Percentiles rank a stretch among this genome's conserved stretches.
Evolutionary conservation across 805 yeast genomes (phyloP).

Genomic region (Starmerella apis): DNA sequence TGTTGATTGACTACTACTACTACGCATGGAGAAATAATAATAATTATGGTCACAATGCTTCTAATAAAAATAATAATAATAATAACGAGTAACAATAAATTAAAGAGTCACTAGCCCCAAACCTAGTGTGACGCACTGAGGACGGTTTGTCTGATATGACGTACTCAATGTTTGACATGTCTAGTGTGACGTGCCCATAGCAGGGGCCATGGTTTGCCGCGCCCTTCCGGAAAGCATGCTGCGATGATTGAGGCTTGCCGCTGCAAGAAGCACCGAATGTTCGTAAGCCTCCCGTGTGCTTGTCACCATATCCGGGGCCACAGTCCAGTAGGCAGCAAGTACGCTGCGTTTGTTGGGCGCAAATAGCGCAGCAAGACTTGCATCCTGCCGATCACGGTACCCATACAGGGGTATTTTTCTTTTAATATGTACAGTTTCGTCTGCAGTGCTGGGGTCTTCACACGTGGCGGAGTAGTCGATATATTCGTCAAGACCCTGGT

Average conservation of each 20-base stretch:
- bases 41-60: too few species aligned
- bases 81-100: too few species aligned
- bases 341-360: conserved; percentile 22
- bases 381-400: conserved; percentile 6
- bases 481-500: conserved; percentile 1
- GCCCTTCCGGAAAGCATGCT: conserved; percentile 30
- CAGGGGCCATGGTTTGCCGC: conserved; percentile 28
- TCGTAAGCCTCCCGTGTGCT: conserved; percentile 23
- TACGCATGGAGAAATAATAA: too few species aligned
- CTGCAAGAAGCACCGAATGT: conserved; percentile 25
- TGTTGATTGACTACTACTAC: too few species aligned
- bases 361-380: conserved; percentile 17
- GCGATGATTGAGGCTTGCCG: conserved; percentile 26
- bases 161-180: background rate
- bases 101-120: too few species aligned
- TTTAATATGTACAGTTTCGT: background rate
- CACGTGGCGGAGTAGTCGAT: conserved; percentile 4
- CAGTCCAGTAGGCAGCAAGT: conserved; percentile 26
- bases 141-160: too few species aligned
- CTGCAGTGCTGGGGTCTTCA: background rate
- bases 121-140: too few species aligned
- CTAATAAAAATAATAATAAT: too few species aligned
- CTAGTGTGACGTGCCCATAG: conserved; percentile 9
- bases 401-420: conserved; percentile 6
- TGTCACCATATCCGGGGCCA: conserved; percentile 21